Evolutionary conservation across 2,329 filamentous ascomycete species (phyloP).

Genomic region (Paraconiothyrium brasiliense): DNA sequence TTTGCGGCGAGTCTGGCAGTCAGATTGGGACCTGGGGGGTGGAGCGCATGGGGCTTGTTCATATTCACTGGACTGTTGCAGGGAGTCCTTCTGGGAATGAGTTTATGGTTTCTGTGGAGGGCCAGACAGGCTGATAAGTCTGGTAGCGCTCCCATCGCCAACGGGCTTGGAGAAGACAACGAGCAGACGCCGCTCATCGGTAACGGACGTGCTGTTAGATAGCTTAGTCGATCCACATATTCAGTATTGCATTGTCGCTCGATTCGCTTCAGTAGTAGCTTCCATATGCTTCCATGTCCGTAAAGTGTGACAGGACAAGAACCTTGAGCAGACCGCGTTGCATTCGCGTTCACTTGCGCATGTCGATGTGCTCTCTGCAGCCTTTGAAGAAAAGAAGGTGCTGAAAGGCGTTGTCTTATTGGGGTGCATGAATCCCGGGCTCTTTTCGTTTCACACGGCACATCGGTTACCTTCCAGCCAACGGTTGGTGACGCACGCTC

Average conservation of each 20-base stretch:
- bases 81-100: conserved; percentile 81
- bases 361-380: too few species aligned
- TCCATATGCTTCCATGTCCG: background rate
- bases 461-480: background rate
- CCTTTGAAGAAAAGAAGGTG: too few species aligned
- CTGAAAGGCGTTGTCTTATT: background rate
- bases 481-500: background rate
- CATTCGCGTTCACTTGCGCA: too few species aligned
- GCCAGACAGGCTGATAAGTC: conserved; percentile 46
- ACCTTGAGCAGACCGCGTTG: too few species aligned
- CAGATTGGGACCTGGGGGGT: conserved; percentile 81
- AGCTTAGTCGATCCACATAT: background rate
- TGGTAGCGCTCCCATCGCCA: conserved; percentile 13
- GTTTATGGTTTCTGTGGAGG: conserved; percentile 75
- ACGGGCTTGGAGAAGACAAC: conserved; percentile 16
- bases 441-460: conserved; percentile 1
- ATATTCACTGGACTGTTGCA: conserved; percentile 87
- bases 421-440: background rate
- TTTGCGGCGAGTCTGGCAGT: conserved; percentile 86
- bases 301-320: background rate
- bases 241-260: background rate
- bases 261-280: background rate
- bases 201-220: conserved; percentile 13
- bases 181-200: conserved; percentile 30
- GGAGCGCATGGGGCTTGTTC: conserved; percentile 96